These are phyloP conservation scores for Tubosaeta sp. DNA, from an alignment of 768 basidiomycete species.

Conservation along the genomic window DNA sequence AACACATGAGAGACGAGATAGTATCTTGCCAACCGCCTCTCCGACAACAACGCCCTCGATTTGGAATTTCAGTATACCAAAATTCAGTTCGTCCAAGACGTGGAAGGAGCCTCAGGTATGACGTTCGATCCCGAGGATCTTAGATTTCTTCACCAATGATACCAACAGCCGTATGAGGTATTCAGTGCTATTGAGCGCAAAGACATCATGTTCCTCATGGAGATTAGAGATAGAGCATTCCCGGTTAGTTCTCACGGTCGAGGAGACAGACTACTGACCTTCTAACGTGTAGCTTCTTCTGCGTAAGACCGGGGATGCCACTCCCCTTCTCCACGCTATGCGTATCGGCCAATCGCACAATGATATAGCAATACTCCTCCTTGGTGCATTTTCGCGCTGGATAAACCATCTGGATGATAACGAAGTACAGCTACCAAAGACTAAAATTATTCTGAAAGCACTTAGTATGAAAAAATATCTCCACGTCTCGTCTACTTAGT, in stretches of 20 bases:
- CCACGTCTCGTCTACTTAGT: constrained; percentile 73
- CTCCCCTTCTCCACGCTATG: constrained; percentile 90
- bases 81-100: constrained; percentile 11
- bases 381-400: constrained; percentile 90
- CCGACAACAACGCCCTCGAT: constrained; percentile 15
- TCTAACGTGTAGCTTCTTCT: constrained; percentile 55
- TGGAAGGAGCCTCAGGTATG: constrained; percentile 57
- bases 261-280: not conserved
- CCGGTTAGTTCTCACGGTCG: constrained; percentile 46
- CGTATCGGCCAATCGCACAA: constrained; percentile 67
- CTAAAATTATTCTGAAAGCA: constrained; percentile 69
- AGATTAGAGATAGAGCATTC: constrained; percentile 75
- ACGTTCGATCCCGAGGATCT: not conserved
- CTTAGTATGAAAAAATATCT: constrained; percentile 66
- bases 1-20: constrained; percentile 8
- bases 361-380: constrained; percentile 81
- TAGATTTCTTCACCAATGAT: not conserved
- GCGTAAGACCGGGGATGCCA: constrained; percentile 80
- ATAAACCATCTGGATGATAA: constrained; percentile 85
- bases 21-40: constrained; percentile 17
- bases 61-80: constrained; percentile 15
- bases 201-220: constrained; percentile 80
- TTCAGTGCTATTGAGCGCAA: constrained; percentile 82
- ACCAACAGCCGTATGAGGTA: constrained; percentile 54
- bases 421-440: constrained; percentile 65